phyloP scores from a whole-genome alignment of 2,329 filamentous ascomycete genomes.

The Sclerotinia trifoliorum region DNA sequence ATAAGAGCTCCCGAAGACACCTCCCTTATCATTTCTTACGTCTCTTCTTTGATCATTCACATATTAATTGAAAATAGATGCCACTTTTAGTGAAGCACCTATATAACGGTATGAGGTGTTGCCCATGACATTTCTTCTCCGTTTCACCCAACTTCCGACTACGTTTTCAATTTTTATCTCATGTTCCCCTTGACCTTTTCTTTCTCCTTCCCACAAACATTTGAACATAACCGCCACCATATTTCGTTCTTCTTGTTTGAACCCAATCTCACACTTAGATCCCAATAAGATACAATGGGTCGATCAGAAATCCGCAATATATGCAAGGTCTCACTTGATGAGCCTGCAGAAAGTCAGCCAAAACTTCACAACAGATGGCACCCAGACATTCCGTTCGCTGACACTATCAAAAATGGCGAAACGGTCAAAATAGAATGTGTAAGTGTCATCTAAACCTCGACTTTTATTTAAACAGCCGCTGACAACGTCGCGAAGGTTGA shows the following conservation, averaged over 20 bases:
- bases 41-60: constrained; percentile 1
- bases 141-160: not conserved
- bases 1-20: constrained; percentile 10
- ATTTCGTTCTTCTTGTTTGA: not conserved
- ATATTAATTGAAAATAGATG: not conserved
- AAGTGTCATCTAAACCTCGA: constrained; percentile 29
- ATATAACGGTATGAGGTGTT: not conserved
- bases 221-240: not conserved
- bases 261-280: constrained; percentile 1
- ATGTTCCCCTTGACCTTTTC: not conserved
- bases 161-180: not conserved
- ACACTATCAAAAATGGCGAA: constrained; percentile 75
- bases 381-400: constrained; percentile 76
- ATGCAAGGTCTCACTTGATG: constrained; percentile 70
- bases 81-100: not conserved
- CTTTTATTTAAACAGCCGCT: constrained; percentile 7
- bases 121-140: not conserved
- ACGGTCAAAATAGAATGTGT: constrained; percentile 88
- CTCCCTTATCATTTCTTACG: constrained; percentile 5
- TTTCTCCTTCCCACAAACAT: not conserved
- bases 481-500: constrained; percentile 28
- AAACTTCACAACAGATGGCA: constrained; percentile 88
- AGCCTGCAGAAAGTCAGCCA: constrained; percentile 66
- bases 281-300: constrained; percentile 43
- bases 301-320: constrained; percentile 64